Base-by-base conservation (phyloP, 768 basidiomycete genomes). In the Neoboletus magnificus region DNA sequence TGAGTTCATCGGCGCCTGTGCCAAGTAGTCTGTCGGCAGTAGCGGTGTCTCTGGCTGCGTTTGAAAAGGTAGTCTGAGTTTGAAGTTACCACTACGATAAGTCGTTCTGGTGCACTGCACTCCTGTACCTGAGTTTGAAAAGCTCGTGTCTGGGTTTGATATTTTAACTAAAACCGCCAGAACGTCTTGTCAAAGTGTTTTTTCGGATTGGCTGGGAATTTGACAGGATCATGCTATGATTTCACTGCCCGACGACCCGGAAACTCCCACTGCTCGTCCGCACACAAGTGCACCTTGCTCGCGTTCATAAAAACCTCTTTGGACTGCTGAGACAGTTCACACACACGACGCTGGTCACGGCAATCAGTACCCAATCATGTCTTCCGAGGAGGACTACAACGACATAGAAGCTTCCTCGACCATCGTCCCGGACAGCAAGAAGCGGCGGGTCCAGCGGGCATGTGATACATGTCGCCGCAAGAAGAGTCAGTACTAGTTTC, bases 391-490 rank as follows among this genome's bases (percentile, higher is more conserved):
- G 37, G 85, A 87, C 30, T 75, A 71, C 67, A 75, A 80, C 64
- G 82, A 83, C 23, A 52, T 61, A 8, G 81, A 82, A 1, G 61
- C 57, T 43, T 50, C 62, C 39, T 59, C 65, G 12, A 62, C 65
- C 45, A 18, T 56, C 49, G 2, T 63, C 5, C 76, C 74, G 4
- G 74, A 73, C 20, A 69, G 71, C 20, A 91, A 91, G 76, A 89
- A 88, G 67, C 73, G 89, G 37, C 78, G 83, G 58, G 79, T 91
- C 30, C 87, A 89, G 70, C 73, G 90, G 29, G 90, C 90, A 8
- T 93, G 91, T 66, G 91, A 93, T 64, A 80, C 85, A 0, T 93
- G 91, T 66, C 77, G 91, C 36, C 77, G 89, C 54, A 93, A 92
- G 78, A 94, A 94, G 74, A 85, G 89, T 86, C 55, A 58, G 82